phyloP scores from a whole-genome alignment of 352 stramenopile genomes.

The Phytophthora chlamydospora region DNA sequence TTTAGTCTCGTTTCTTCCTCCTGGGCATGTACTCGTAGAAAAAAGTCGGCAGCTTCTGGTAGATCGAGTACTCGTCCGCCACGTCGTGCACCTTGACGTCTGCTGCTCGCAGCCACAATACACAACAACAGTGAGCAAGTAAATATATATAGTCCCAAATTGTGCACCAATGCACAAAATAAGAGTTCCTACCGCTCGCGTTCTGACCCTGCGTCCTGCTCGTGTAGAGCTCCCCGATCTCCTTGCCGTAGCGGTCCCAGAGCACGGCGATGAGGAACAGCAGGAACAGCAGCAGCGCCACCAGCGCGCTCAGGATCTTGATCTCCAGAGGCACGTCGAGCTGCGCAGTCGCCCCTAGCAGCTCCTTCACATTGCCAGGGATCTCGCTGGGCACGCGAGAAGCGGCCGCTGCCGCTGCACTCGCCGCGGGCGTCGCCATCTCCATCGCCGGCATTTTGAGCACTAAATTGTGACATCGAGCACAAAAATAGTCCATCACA shows the following conservation, averaged over 20 bases:
- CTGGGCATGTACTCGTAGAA: constrained; percentile 89
- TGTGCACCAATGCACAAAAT: constrained; percentile 1
- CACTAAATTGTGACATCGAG: constrained; percentile 1
- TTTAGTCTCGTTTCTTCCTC: constrained; percentile 61
- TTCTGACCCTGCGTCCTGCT: constrained; percentile 28
- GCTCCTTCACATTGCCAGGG: constrained; percentile 34
- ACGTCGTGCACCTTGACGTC: constrained; percentile 74
- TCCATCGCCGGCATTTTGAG: constrained; percentile 27
- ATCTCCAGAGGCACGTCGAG: constrained; percentile 62
- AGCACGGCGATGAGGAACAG: constrained; percentile 81
- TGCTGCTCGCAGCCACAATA: constrained; percentile 11
- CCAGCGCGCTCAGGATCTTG: constrained; percentile 69
- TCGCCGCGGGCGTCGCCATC: constrained; percentile 5
- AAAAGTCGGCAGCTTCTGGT: constrained; percentile 87
- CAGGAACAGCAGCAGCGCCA: constrained; percentile 79
- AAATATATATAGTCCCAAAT: neutral
- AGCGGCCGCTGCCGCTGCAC: constrained; percentile 5
- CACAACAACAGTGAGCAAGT: neutral
- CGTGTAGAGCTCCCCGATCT: constrained; percentile 84
- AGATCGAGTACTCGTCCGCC: constrained; percentile 82
- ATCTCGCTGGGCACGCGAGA: constrained; percentile 28
- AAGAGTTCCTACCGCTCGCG: constrained; percentile 29
- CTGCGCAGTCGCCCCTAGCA: constrained; percentile 39
- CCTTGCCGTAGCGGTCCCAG: constrained; percentile 87
- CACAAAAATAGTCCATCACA: constrained; percentile 4